Conservation (phyloP, 805 yeast genomes). For the Vanderwaltozyma yarrowii region DNA sequence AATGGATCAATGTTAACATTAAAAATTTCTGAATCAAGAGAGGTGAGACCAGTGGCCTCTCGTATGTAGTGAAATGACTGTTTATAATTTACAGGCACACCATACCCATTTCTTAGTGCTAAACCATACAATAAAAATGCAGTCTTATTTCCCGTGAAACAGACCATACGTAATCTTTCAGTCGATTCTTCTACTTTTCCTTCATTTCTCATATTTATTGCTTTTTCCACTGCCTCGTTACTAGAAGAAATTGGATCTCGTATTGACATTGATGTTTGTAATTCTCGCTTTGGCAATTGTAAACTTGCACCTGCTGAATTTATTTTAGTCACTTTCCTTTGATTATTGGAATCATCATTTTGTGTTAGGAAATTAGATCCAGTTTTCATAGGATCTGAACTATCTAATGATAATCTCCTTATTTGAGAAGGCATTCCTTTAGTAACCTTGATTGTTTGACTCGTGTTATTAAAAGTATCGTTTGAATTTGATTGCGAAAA, state of each 20-base stretch:
- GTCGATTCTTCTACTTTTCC: slow-evolving; percentile 63
- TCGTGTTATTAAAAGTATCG: too few species aligned
- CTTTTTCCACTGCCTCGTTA: slow-evolving; percentile 15
- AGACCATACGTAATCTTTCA: slow-evolving; percentile 54
- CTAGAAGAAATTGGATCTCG: neutral
- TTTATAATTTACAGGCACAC: slow-evolving; percentile 45
- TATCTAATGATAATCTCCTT: neutral
- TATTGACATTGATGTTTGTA: neutral
- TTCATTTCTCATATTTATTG: slow-evolving; percentile 40
- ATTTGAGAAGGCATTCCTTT: neutral
- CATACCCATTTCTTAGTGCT: slow-evolving; percentile 60
- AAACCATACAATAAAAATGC: slow-evolving; percentile 65
- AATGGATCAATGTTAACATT: slow-evolving; percentile 28
- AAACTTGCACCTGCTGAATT: too few species aligned
- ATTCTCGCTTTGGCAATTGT: neutral
- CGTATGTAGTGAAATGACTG: slow-evolving; percentile 53
- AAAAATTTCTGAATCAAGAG: slow-evolving; percentile 16
- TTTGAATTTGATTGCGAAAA: neutral
- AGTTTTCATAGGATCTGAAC: neutral
- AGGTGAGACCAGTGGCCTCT: slow-evolving; percentile 36
- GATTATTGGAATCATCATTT: too few species aligned
- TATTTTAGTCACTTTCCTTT: too few species aligned
- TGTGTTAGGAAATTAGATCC: neutral
- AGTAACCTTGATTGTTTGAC: too few species aligned
- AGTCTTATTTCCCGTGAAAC: slow-evolving; percentile 47